These are phyloP conservation scores for Colletotrichum neosansevieriae DNA, from an alignment of 2,329 filamentous ascomycete genomes.

Conservation along the genomic window DNA sequence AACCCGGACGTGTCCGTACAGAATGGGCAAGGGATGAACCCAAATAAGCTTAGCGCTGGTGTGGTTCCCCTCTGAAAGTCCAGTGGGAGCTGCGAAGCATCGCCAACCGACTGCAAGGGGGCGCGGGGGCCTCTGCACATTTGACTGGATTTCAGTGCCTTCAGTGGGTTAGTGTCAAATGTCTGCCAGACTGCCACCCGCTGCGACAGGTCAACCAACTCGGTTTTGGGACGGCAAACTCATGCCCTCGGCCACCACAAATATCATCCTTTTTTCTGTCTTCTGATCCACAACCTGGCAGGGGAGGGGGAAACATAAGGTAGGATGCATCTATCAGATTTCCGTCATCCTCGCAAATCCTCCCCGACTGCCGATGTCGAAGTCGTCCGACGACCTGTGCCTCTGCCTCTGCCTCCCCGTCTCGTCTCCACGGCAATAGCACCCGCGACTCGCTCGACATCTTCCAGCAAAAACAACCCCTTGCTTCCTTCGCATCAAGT, in stretches of 20 bases:
- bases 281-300: slow-evolving; percentile 2
- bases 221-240: slow-evolving; percentile 38
- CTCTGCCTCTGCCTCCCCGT: background rate
- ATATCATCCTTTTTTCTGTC: background rate
- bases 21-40: slow-evolving; percentile 24
- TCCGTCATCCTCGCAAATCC: background rate
- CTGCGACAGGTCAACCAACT: slow-evolving; percentile 38
- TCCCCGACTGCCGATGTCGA: slow-evolving; percentile 2
- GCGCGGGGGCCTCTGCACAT: background rate
- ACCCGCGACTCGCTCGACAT: slow-evolving; percentile 9
- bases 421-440: slow-evolving; percentile 34
- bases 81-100: slow-evolving; percentile 34
- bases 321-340: slow-evolving; percentile 15
- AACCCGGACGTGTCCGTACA: background rate
- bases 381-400: slow-evolving; percentile 2
- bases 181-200: slow-evolving; percentile 33
- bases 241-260: slow-evolving; percentile 2
- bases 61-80: background rate
- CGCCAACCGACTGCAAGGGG: slow-evolving; percentile 27
- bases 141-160: background rate
- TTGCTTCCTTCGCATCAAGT: slow-evolving; percentile 24
- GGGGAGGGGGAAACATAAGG: background rate
- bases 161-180: slow-evolving; percentile 33
- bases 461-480: slow-evolving; percentile 25
- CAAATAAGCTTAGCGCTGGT: slow-evolving; percentile 34